A percentile compares a stretch with the other conserved stretches of the same genome.
These are phyloP conservation scores for Saturnispora kantuleensis DNA, from an alignment of 805 yeast species.

Conservation along the genomic window DNA sequence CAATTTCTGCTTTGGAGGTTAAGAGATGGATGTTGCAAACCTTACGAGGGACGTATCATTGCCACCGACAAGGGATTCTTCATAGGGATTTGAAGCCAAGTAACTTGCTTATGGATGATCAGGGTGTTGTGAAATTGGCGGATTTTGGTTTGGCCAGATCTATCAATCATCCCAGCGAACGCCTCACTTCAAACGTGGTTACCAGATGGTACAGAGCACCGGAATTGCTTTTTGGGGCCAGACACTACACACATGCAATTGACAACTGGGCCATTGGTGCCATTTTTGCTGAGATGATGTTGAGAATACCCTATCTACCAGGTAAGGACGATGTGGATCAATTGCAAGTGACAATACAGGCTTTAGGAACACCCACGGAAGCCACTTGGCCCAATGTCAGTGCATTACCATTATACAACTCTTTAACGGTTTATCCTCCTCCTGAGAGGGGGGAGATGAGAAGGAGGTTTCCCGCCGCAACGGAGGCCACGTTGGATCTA, in stretches of 20 bases:
- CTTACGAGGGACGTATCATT: constrained; percentile 86
- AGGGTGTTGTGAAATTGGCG: constrained; percentile 84
- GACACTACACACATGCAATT: constrained; percentile 79
- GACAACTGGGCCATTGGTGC: constrained; percentile 97
- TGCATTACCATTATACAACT: constrained; percentile 64
- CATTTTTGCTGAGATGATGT: constrained; percentile 92
- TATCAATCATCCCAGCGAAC: constrained; percentile 66
- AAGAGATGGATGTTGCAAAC: constrained; percentile 95
- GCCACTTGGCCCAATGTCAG: constrained; percentile 86
- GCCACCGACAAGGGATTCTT: constrained; percentile 82
- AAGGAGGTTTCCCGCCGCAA: constrained; percentile 82
- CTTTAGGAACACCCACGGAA: constrained; percentile 93
- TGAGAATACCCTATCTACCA: constrained; percentile 89
- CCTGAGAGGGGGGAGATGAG: constrained; percentile 75
- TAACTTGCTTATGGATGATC: constrained; percentile 76
- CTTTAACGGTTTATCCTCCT: constrained; percentile 67
- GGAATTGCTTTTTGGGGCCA: constrained; percentile 79
- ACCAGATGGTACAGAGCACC: constrained; percentile 99
- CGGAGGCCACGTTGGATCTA: constrained; percentile 70
- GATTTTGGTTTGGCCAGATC: constrained; percentile 96
- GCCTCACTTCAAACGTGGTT: constrained; percentile 85
- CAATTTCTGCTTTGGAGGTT: constrained; percentile 78
- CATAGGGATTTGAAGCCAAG: constrained; percentile 94
- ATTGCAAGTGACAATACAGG: constrained; percentile 85
- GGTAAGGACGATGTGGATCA: constrained; percentile 89